Percentiles rank a stretch among this genome's conserved stretches.
phyloP scores from a whole-genome alignment of 352 stramenopile species.

The Pseudoperonospora humuli region DNA sequence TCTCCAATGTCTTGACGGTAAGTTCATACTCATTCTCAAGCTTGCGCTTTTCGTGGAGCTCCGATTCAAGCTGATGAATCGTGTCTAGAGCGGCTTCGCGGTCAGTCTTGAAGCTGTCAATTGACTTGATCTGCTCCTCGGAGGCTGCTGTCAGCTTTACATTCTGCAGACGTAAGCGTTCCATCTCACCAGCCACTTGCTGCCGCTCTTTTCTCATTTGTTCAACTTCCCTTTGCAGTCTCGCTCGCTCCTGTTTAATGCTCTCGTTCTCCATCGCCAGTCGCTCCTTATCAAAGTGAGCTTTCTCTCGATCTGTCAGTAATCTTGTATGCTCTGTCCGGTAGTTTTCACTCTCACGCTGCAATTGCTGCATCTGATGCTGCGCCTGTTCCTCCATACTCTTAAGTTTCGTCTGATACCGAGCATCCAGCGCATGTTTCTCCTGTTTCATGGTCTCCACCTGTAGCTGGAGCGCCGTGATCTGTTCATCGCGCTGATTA shows the following conservation, averaged over 20 bases:
- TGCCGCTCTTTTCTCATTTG: conserved; percentile 45
- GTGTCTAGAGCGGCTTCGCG: conserved; percentile 35
- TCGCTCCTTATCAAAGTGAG: conserved; percentile 51
- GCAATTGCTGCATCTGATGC: conserved; percentile 37
- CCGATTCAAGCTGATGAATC: conserved; percentile 37
- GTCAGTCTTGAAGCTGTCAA: conserved; percentile 42
- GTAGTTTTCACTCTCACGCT: conserved; percentile 51
- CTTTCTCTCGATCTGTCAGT: conserved; percentile 43
- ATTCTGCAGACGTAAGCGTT: conserved; percentile 44
- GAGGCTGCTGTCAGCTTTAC: conserved; percentile 41
- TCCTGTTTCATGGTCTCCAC: conserved; percentile 34
- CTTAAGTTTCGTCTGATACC: conserved; percentile 43
- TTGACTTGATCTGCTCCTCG: conserved; percentile 44
- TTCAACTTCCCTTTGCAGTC: conserved; percentile 47
- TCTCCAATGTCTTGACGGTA: conserved; percentile 37
- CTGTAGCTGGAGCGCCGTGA: conserved; percentile 27
- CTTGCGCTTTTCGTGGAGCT: conserved; percentile 38
- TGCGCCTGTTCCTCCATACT: conserved; percentile 59
- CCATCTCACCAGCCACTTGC: conserved; percentile 32
- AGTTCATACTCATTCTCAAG: conserved; percentile 34
- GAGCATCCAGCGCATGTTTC: conserved; percentile 34
- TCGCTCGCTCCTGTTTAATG: conserved; percentile 39
- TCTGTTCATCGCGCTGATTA: conserved; percentile 42
- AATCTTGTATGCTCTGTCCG: conserved; percentile 39
- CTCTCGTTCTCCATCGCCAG: conserved; percentile 39